Evolutionary conservation across 2,329 filamentous ascomycete species (phyloP), one percentile per base, ranked within the genome.

Genomic region (Ascochyta fabae): DNA sequence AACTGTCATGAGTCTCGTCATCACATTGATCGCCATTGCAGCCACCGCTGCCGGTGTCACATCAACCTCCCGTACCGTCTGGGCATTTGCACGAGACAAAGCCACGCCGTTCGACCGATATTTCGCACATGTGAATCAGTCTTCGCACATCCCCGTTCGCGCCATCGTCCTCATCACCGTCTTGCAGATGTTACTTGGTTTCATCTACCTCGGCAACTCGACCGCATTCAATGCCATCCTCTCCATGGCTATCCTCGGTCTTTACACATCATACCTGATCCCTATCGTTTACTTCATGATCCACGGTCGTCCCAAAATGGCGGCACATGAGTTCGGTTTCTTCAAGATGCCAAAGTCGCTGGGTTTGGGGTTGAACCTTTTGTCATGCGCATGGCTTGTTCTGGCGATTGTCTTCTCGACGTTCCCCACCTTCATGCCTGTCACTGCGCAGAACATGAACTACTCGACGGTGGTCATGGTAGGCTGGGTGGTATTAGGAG

Each of bases 381-480:
- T 81, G 6, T 73, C 78, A 0, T 66, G 79, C 15, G 50, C 74
- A 2, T 84, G 80, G 79, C 74, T 81, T 19, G 39, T 73, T 0
- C 56, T 83, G 6, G 77, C 77, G 0, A 75, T 80, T 33, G 56
- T 81, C 1, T 80, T 83, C 36, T 80, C 79, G 60, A 79, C 58
- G 1, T 80, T 83, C 33, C 80, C 79, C 0, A 71, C 70, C 1
- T 51, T 64, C 0, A 68, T 77, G 62, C 81, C 79, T 0, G 76
- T 79, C 0, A 78, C 76, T 1, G 53, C 73, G 0, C 69, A 77
- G 33, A 79, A 75, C 15, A 82, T 83, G 78, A 83, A 82, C 39
- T 82, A 82, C 51, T 74, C 75, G 0, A 71, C 72, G 31, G 78
- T 80, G 0, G 78, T 82, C 0, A 63, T 81, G 60, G 67, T 67